phyloP scores from a whole-genome alignment of 352 stramenopile genomes.

The Pythium vanterpoolii region DNA sequence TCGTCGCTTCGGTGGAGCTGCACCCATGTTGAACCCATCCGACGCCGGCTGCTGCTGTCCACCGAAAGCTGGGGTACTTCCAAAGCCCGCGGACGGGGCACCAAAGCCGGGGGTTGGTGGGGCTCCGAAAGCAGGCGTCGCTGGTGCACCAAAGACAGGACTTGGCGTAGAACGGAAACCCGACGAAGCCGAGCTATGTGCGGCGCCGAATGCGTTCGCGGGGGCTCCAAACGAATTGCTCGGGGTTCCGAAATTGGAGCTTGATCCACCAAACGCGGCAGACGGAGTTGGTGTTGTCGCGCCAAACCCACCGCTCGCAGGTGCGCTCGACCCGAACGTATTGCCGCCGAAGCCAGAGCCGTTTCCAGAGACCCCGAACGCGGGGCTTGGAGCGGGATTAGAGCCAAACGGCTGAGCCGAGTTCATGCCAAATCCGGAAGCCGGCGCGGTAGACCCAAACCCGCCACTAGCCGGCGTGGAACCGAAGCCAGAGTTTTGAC shows the following conservation, averaged over 20 bases:
- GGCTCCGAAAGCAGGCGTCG: conserved; percentile 30
- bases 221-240: conserved; percentile 26
- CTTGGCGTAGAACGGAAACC: conserved; percentile 17
- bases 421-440: conserved; percentile 34
- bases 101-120: conserved; percentile 24
- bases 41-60: conserved; percentile 20
- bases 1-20: conserved; percentile 52
- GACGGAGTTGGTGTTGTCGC: conserved; percentile 24
- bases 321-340: conserved; percentile 8
- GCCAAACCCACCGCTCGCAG: conserved; percentile 14
- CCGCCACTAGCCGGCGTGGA: conserved; percentile 3
- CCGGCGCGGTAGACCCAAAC: conserved; percentile 22
- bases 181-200: conserved; percentile 19
- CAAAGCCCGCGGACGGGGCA: conserved; percentile 15
- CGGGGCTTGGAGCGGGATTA: conserved; percentile 21
- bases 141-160: conserved; percentile 18
- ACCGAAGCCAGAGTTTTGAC: conserved; percentile 19
- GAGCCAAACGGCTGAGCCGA: conserved; percentile 32
- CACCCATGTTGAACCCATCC: conserved; percentile 70
- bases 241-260: conserved; percentile 17
- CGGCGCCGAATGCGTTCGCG: conserved; percentile 23
- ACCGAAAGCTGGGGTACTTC: conserved; percentile 30
- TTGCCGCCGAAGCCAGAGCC: conserved; percentile 21
- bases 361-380: conserved; percentile 19
- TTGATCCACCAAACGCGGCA: conserved; percentile 20